phyloP scores from a whole-genome alignment of 495 filamentous ascomycete species.

The Durotheca rogersii region DNA sequence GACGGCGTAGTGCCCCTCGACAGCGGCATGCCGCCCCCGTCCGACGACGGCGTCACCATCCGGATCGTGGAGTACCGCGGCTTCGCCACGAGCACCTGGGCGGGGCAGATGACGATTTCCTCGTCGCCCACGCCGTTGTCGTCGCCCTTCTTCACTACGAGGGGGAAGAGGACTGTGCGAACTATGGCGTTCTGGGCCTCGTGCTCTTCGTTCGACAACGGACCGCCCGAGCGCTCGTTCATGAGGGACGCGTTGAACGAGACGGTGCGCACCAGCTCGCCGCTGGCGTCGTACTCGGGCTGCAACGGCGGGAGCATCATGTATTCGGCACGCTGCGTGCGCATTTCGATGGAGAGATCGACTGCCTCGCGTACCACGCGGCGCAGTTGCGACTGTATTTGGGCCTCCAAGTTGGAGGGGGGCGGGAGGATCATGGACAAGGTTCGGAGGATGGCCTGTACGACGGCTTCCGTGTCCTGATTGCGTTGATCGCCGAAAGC shows the following conservation, averaged over 20 bases:
- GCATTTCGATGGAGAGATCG: slow-evolving; percentile 90
- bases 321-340: slow-evolving; percentile 90
- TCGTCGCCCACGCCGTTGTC: slow-evolving; percentile 81
- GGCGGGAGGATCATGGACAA: slow-evolving; percentile 79
- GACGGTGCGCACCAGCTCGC: slow-evolving; percentile 79
- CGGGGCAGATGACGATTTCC: slow-evolving; percentile 89
- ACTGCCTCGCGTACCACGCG: slow-evolving; percentile 82
- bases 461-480: slow-evolving; percentile 85
- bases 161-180: slow-evolving; percentile 86
- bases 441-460: slow-evolving; percentile 78
- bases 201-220: slow-evolving; percentile 65
- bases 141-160: slow-evolving; percentile 92
- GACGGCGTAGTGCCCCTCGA: slow-evolving; percentile 34
- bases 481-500: slow-evolving; percentile 73
- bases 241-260: slow-evolving; percentile 86
- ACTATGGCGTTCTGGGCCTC: slow-evolving; percentile 75
- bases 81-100: slow-evolving; percentile 78
- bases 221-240: slow-evolving; percentile 81
- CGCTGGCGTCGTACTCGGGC: slow-evolving; percentile 90
- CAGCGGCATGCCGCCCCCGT: slow-evolving; percentile 33
- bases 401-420: slow-evolving; percentile 68
- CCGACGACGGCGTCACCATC: slow-evolving; percentile 36
- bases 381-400: slow-evolving; percentile 76
- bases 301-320: slow-evolving; percentile 96
- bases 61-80: slow-evolving; percentile 23